Evolutionary conservation across 2,329 filamentous ascomycete genomes (phyloP).

Genomic region (Aspergillus fumigatus): DNA sequence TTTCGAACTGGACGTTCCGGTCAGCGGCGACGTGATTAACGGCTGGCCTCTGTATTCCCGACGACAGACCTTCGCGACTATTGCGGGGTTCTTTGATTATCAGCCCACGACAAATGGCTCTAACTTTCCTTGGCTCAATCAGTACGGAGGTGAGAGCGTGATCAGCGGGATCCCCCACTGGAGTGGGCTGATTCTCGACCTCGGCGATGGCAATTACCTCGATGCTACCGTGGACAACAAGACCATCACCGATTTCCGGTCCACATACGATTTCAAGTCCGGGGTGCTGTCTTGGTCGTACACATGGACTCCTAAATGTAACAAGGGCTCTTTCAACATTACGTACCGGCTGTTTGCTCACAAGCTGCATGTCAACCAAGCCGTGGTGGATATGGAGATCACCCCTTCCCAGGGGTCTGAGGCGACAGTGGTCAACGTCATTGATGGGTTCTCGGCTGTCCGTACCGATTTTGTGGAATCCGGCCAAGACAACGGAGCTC

Average conservation of each 20-base stretch:
- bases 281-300: conserved; percentile 62
- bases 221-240: conserved; percentile 56
- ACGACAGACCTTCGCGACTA: conserved; percentile 62
- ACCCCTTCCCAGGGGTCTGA: conserved; percentile 50
- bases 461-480: conserved; percentile 57
- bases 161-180: conserved; percentile 69
- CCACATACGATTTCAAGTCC: conserved; percentile 59
- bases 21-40: conserved; percentile 52
- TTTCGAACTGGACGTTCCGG: conserved; percentile 53
- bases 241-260: conserved; percentile 58
- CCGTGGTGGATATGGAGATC: conserved; percentile 57
- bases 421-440: conserved; percentile 59
- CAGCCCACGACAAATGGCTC: conserved; percentile 56
- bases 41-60: conserved; percentile 65
- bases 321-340: conserved; percentile 51
- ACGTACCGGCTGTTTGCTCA: conserved; percentile 64
- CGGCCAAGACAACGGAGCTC: conserved; percentile 50
- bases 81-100: conserved; percentile 62
- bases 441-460: conserved; percentile 66
- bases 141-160: conserved; percentile 66
- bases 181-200: conserved; percentile 55
- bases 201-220: conserved; percentile 51
- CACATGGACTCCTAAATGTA: conserved; percentile 56
- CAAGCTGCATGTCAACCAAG: conserved; percentile 59
- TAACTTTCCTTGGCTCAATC: conserved; percentile 64